Evolutionary conservation across 176 grass and related monocot species (phyloP), one percentile per base, ranked within the genome.

Genomic region (Puya raimondii): DNA sequence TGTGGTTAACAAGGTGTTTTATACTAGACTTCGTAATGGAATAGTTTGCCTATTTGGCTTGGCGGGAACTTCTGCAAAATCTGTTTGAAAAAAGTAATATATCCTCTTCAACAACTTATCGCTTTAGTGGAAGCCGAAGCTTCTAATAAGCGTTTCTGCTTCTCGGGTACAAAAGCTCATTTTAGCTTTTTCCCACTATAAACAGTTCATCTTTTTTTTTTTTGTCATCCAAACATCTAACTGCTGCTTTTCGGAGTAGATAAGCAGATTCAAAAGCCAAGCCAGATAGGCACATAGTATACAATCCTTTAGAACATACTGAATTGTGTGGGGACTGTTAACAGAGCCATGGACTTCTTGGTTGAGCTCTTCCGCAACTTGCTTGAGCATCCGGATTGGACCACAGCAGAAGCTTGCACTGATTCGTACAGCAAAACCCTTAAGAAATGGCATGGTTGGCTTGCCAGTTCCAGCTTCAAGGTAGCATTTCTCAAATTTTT

Each of bases 361-460:
- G 91, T 91, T 25, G 82, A 86, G 0, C 49, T 96, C 49, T 88
- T 96, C 48, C 68, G 81, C 5, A 91, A 88, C 70, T 83, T 96
- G 75, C 63, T 88, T 11, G 73, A 86, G 49, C 82, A 91, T 64
- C 77, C 85, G 9, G 82, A 85, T 48, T 88, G 87, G 91, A 84
- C 69, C 22, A 96, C 91, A 88, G 71, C 87, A 49, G 76, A 85
- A 56, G 85, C 29, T n/a, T 91, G 87, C 70, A 88, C 70, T 2
- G 82, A 96, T 52, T 84, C 91, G 10, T 96, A 96, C 63, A 67
- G 7, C 69, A 96, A 84, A 47, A 91, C 91, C 74, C 78, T 96
- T 26, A 96, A 91, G 82, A 88, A 88, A 82, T 91, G 85, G 82
- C 87, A 96, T 53, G 82, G 85, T 6, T 96, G 91, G 91, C 51